Evolutionary conservation across 768 basidiomycete genomes (phyloP), one percentile per base, ranked within the genome.

Genomic region (Aureoboletus auriporus): DNA sequence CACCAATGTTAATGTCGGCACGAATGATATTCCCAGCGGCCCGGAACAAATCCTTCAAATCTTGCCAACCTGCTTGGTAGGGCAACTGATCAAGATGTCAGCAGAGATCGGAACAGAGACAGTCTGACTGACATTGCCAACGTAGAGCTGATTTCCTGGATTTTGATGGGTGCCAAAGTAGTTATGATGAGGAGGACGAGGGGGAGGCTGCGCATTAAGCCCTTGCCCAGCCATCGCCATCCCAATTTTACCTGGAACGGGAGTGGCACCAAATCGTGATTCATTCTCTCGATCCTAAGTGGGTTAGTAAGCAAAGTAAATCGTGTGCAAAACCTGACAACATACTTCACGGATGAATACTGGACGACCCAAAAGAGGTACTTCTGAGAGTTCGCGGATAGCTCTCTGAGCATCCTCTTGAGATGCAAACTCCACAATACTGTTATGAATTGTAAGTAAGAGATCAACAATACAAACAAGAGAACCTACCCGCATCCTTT

Each of bases 61-160:
- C 95, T 66, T 99, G 95, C 95, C 95, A 99, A 28, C 92, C 92
- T n/a, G 93, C 93, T 71, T 94, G 92, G 63, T 90, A 92, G 2
- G 93, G 94, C 27, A 98, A 71, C 94, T 97, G 54, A 6, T 46
- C 9, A 13, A 7, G 1, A 26, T 26, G 36, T 61, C 20, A 59
- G 53, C 23, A 41, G 29, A 28, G 13, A 31, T 39, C 37, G 8
- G 34, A n/a, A 8, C 8, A 3, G 29, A 17, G 5, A 44, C 9
- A 16, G n/a, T 35, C 27, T 5, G 17, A 44, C 84, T 61, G 58
- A 93, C 93, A 64, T 93, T 93, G 46, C 93, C 91, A 55, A 95
- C 88, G 53, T 93, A 94, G 37, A 95, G 79, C 61, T 94, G 92
- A 63, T 92, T 91, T 31, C 90, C 90, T n/a, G 90, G 90, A 20